A percentile compares a stretch with the other conserved stretches of the same genome.
phyloP scores from a whole-genome alignment of 2,329 filamentous ascomycete genomes.

The Fulvia fulva region DNA sequence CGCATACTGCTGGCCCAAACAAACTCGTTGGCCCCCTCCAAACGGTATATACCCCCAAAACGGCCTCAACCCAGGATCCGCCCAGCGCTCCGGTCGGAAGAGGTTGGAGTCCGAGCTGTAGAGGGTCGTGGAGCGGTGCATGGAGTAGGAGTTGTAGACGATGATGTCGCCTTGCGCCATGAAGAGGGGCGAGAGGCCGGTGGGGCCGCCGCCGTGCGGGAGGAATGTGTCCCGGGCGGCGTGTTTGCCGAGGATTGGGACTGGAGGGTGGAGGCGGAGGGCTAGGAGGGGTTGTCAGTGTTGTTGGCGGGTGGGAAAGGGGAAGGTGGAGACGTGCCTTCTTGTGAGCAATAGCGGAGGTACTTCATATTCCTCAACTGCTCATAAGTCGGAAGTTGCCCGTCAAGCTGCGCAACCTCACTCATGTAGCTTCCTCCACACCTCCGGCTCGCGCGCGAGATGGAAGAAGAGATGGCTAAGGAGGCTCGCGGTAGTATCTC shows the following conservation, averaged over 20 bases:
- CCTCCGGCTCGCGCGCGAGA: constrained; percentile 18
- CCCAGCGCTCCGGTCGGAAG: constrained; percentile 13
- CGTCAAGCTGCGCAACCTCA: constrained; percentile 22
- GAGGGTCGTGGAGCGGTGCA: constrained; percentile 14
- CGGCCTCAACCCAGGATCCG: constrained; percentile 15
- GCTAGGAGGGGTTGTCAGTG: too few relatives aligned
- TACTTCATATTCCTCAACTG: constrained; percentile 27
- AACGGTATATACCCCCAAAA: constrained; percentile 16
- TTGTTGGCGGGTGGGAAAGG: neutral
- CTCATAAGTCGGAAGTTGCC: constrained; percentile 40
- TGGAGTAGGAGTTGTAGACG: constrained; percentile 24
- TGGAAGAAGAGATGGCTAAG: constrained; percentile 41
- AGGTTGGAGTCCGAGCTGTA: constrained; percentile 10
- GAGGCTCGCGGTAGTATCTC: constrained; percentile 49
- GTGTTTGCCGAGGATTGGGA: constrained; percentile 71
- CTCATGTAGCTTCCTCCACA: constrained; percentile 21
- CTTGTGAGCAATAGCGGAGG: constrained; percentile 61
- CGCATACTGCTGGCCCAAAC: constrained; percentile 46
- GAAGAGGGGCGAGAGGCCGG: constrained; percentile 52
- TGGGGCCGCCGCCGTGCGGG: constrained; percentile 55
- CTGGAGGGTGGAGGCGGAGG: constrained; percentile 68
- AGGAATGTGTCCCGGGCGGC: constrained; percentile 71
- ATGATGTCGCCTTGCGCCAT: constrained; percentile 29
- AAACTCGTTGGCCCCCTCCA: constrained; percentile 42
- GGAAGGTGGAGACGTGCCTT: constrained; percentile 17